Evolutionary conservation across 2,329 filamentous ascomycete genomes (phyloP).

Genomic region (Pseudopyricularia javanii): DNA sequence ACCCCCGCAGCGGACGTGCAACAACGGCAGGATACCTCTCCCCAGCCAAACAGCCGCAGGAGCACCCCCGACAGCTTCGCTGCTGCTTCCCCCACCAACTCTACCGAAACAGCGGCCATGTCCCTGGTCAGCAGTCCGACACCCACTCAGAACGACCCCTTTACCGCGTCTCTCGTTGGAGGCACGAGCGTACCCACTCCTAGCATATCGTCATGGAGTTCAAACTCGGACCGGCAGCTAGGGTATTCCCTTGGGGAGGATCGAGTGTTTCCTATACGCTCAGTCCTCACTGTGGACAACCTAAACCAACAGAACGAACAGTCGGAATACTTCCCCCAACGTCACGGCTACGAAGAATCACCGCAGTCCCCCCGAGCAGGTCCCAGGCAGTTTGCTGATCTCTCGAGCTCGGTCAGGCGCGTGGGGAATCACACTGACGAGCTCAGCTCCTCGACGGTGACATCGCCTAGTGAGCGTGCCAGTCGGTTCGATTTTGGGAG

Average conservation of each 20-base stretch:
- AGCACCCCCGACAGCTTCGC: neutral
- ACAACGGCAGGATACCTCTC: neutral
- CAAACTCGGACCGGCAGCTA: conserved; percentile 26
- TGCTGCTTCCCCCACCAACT: neutral
- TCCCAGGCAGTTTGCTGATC: conserved; percentile 15
- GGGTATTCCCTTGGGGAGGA: conserved; percentile 25
- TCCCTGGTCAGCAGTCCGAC: conserved; percentile 1
- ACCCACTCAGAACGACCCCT: neutral
- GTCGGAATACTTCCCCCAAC: conserved; percentile 21
- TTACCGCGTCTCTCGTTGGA: neutral
- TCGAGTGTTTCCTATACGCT: conserved; percentile 70
- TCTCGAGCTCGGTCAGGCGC: conserved; percentile 9
- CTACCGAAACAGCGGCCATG: neutral
- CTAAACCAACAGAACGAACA: conserved; percentile 21
- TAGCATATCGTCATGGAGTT: conserved; percentile 26
- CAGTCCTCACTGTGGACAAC: conserved; percentile 61
- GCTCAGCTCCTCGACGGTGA: conserved; percentile 4
- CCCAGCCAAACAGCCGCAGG: neutral
- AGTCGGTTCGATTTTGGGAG: neutral
- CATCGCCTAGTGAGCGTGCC: neutral
- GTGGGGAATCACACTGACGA: conserved; percentile 7
- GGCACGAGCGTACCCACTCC: conserved; percentile 5
- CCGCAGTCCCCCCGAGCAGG: neutral
- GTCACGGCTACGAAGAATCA: conserved; percentile 8
- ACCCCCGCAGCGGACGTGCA: neutral